Evolutionary conservation across 2,329 filamentous ascomycete genomes (phyloP), one percentile per base, ranked within the genome.

Genomic region (Alternaria brassicicola): DNA sequence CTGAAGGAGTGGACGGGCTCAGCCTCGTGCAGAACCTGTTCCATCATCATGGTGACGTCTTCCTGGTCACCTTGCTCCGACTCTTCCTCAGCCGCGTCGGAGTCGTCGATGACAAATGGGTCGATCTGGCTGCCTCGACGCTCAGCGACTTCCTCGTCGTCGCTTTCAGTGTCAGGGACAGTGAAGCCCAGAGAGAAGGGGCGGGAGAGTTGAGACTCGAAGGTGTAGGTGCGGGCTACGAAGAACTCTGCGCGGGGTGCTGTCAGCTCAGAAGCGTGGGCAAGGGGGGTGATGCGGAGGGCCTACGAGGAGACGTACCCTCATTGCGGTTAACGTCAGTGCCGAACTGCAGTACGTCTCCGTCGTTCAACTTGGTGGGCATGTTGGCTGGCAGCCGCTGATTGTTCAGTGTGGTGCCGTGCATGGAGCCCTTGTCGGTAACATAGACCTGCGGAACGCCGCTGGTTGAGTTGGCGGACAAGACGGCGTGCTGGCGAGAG

Each of bases 401-500:
- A 33, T 79, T 78, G 64, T 88, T 86, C 47, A 88, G 62, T 57
- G 75, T 81, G 17, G 86, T 89, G 28, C 87, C 87, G 69, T 89
- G 87, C 81, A 87, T 87, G 8, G 86, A 88, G 31, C 80, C 81
- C 17, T 78, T 77, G 67, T 89, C 87, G 57, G 75, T 77, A 59
- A 89, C 78, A 50, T 78, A 81, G 43, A 87, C 73, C 8, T 58
- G 59, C 25, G 71, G 65, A 10, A 47, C 35, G 26, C 67, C 64
- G 31, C 51, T 49, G 52, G 28, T 45, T 10, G 61, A 46, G 48
- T 69, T 64, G 39, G 64, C 64, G 2, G 68, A 73, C 35, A 81
- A 64, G 51, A 84, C 76, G 15, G 89, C 90, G 76, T 92, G 89
- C 10, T 85, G 73, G 42, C 89, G 82, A 23, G 89, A 91, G 81